These are phyloP conservation scores for Mimosa pudica DNA, from an alignment of 306 rosid species.

Conservation along the genomic window DNA sequence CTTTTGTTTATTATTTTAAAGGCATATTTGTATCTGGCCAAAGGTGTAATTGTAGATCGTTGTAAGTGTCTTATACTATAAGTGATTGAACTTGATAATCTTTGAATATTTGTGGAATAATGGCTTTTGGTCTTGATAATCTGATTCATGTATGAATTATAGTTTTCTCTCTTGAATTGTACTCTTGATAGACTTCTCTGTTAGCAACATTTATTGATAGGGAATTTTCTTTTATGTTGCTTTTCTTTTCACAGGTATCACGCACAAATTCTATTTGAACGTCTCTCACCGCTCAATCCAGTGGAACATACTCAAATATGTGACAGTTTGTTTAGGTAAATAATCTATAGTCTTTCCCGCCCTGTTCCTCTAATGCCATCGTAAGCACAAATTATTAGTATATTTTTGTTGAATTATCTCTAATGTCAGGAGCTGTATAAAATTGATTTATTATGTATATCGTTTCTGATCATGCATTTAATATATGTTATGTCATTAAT, in stretches of 20 bases:
- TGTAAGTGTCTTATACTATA: neutral
- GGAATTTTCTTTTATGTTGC: slow-evolving; percentile 14
- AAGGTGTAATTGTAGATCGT: neutral
- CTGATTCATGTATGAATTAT: slow-evolving; percentile 27
- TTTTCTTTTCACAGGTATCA: slow-evolving; percentile 69
- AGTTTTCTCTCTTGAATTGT: slow-evolving; percentile 11
- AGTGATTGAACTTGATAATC: slow-evolving; percentile 4
- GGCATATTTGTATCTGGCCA: neutral
- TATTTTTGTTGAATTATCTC: slow-evolving; percentile 15
- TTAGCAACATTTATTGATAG: neutral
- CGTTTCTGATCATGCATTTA: slow-evolving; percentile 8
- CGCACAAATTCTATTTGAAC: slow-evolving; percentile 74
- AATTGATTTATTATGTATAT: slow-evolving; percentile 7
- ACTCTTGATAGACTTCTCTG: slow-evolving; percentile 14
- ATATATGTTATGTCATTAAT: too few relatives aligned
- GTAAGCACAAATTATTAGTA: neutral
- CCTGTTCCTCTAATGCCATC: neutral
- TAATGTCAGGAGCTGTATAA: slow-evolving; percentile 18
- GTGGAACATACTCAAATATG: slow-evolving; percentile 90
- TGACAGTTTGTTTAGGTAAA: slow-evolving; percentile 84
- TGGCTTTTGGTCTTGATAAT: slow-evolving; percentile 24
- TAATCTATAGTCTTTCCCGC: neutral
- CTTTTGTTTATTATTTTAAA: neutral
- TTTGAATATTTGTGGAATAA: slow-evolving; percentile 20
- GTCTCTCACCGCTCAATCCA: slow-evolving; percentile 79